Evolutionary conservation across 73 alveolate species (phyloP).

Genomic region (Stentor coeruleus): DNA sequence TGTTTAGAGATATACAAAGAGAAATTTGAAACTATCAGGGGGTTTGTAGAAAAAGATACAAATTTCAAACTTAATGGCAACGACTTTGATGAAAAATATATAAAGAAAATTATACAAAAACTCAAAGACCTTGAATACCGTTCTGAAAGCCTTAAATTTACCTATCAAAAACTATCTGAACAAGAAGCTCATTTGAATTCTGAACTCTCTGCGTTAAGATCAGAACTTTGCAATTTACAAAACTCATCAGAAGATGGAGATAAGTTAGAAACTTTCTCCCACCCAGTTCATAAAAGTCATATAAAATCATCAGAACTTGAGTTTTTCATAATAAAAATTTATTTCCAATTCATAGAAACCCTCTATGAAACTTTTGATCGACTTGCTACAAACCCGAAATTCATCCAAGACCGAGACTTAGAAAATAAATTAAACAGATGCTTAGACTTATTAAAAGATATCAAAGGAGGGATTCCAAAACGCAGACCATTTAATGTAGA

Average conservation of each 20-base stretch:
- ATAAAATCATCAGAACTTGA: background rate
- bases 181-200: background rate
- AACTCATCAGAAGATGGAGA: background rate
- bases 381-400: background rate
- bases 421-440: background rate
- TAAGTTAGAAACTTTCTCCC: background rate
- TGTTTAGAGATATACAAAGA: no score
- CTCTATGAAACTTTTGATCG: background rate
- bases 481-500: background rate
- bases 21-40: no score
- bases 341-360: background rate
- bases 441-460: no score
- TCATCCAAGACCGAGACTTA: background rate
- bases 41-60: no score
- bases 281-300: no score
- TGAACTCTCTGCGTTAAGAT: background rate
- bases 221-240: background rate
- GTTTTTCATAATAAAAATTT: no score
- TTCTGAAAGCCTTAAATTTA: background rate
- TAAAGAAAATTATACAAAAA: background rate
- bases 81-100: background rate
- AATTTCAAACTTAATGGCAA: background rate
- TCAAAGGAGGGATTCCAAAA: background rate
- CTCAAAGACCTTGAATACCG: background rate
- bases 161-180: background rate